Percentiles rank a stretch among this genome's conserved stretches.
Evolutionary conservation across 352 stramenopile species (phyloP).

Genomic region (Sclerospora graminicola): DNA sequence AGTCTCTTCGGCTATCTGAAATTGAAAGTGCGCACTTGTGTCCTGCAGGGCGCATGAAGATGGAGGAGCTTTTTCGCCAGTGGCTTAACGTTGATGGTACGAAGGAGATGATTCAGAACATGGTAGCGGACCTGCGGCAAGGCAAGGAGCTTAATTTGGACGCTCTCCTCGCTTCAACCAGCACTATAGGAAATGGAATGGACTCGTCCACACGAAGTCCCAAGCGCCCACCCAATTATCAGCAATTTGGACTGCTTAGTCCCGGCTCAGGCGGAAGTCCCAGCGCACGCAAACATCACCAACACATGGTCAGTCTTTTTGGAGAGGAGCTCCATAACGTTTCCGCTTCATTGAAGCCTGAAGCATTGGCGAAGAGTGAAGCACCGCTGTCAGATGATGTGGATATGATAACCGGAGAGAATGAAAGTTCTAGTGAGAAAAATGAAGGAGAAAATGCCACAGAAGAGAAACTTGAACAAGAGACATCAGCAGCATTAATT

Average conservation of each 20-base stretch:
- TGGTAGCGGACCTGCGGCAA: constrained; percentile 69
- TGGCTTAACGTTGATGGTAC: constrained; percentile 82
- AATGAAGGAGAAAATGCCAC: constrained; percentile 3
- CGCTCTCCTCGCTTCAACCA: constrained; percentile 17
- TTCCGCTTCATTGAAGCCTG: constrained; percentile 4
- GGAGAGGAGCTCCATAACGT: constrained; percentile 53
- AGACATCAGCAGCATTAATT: not conserved
- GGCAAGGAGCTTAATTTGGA: constrained; percentile 56
- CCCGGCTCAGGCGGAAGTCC: constrained; percentile 26
- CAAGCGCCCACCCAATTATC: constrained; percentile 75
- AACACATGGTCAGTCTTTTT: constrained; percentile 69
- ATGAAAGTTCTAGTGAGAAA: constrained; percentile 8
- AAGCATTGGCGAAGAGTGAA: constrained; percentile 10
- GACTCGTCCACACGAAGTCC: constrained; percentile 64
- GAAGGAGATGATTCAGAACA: constrained; percentile 76
- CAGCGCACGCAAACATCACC: constrained; percentile 37
- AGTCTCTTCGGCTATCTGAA: constrained; percentile 64
- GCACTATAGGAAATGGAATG: constrained; percentile 7
- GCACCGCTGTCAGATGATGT: constrained; percentile 26
- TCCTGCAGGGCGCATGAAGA: constrained; percentile 72
- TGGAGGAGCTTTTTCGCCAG: constrained; percentile 82
- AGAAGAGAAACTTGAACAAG: constrained; percentile 1
- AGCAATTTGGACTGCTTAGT: constrained; percentile 37
- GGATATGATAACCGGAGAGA: constrained; percentile 26
- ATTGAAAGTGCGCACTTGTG: constrained; percentile 75